Conservation (phyloP, 371 early-diverging fungal genomes). For the Capniomyces stellatus region DNA sequence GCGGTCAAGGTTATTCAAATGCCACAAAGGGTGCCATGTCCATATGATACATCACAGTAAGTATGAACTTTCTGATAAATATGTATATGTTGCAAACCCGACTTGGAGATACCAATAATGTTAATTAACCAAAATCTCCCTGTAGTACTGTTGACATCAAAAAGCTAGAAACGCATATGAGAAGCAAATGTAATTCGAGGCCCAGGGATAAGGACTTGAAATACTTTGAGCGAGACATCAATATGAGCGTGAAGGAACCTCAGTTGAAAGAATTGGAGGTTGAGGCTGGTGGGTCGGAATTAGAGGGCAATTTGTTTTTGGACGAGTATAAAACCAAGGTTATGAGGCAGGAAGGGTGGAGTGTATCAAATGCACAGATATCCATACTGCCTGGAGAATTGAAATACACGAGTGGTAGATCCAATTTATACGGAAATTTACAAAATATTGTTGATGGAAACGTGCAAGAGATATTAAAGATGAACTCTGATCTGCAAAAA, state of each 20-base stretch:
- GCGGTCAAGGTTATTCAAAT: conserved; percentile 2
- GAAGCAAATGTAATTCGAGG: conserved; percentile 43
- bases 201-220: conserved; percentile 29
- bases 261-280: neutral
- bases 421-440: conserved; percentile 4
- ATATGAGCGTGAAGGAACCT: conserved; percentile 31
- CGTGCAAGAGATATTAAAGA: too few relatives aligned
- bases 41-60: conserved; percentile 53
- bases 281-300: neutral
- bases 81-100: too few relatives aligned
- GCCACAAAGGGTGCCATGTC: conserved; percentile 49
- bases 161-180: conserved; percentile 44
- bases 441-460: neutral
- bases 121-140: neutral
- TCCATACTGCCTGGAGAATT: conserved; percentile 4
- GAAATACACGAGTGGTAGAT: conserved; percentile 1
- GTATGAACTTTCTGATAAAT: too few relatives aligned
- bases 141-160: conserved; percentile 32
- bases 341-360: conserved; percentile 11
- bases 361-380: neutral
- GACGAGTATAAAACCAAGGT: conserved; percentile 7
- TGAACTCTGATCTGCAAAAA: too few relatives aligned
- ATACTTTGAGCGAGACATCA: conserved; percentile 33
- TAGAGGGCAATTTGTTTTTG: conserved; percentile 5
- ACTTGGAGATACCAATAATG: too few relatives aligned